Evolutionary conservation across 1,284 basidiomycete species (phyloP).

Genomic region (Boletus semigastroideus): DNA sequence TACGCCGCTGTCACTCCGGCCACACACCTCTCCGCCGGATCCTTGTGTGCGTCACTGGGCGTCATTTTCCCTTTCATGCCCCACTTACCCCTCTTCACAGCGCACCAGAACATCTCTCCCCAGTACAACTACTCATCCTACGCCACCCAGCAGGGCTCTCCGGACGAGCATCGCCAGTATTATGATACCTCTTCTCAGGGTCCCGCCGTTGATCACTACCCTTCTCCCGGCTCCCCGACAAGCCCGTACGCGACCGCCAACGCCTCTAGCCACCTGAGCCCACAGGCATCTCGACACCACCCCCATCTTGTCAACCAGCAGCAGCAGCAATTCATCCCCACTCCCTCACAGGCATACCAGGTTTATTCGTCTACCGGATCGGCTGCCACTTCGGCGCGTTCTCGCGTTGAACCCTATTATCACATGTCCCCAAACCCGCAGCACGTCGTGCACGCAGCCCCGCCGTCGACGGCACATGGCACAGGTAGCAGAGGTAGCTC

Average conservation of each 20-base stretch:
- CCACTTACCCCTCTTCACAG: conserved; percentile 17
- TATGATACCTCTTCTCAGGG: conserved; percentile 23
- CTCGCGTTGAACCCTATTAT: conserved; percentile 39
- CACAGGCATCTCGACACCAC: conserved; percentile 33
- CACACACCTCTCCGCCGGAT: conserved; percentile 19
- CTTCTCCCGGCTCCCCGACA: conserved; percentile 22
- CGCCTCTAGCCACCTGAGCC: conserved; percentile 32
- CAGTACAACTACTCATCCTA: conserved; percentile 26
- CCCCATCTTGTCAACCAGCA: conserved; percentile 20
- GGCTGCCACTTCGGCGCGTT: conserved; percentile 25
- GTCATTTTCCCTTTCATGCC: conserved; percentile 4
- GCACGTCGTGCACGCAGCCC: conserved; percentile 32
- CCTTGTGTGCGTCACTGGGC: conserved; percentile 24
- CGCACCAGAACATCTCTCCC: conserved; percentile 19
- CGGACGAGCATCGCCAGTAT: conserved; percentile 29
- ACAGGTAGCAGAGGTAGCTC: conserved; percentile 14
- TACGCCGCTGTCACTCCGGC: conserved; percentile 29
- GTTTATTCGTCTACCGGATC: conserved; percentile 39
- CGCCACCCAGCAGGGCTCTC: conserved; percentile 15
- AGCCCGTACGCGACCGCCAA: conserved; percentile 23
- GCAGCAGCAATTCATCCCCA: conserved; percentile 49
- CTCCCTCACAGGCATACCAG: conserved; percentile 49
- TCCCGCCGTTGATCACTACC: conserved; percentile 20
- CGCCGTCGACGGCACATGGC: conserved; percentile 18
- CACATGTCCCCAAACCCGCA: conserved; percentile 36